These are phyloP conservation scores for Lenzites betulinus DNA, from an alignment of 768 basidiomycete genomes.

Conservation along the genomic window DNA sequence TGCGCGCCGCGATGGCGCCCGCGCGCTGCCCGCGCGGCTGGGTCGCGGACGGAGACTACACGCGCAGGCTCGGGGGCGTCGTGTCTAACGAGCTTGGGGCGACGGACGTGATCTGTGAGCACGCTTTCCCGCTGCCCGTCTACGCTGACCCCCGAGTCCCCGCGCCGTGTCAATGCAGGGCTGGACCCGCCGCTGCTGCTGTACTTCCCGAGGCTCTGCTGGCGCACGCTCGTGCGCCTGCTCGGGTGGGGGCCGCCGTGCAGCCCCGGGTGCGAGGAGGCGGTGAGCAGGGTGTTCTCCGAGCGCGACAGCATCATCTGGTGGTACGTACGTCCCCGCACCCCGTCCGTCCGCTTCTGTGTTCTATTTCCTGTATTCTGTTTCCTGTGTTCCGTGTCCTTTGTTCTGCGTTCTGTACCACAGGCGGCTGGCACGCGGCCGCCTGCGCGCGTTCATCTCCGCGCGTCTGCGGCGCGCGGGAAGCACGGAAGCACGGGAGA, in stretches of 20 bases:
- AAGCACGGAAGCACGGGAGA: background rate
- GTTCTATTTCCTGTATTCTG: no score
- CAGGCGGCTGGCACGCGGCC: no score
- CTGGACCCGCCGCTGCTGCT: constrained; percentile 62
- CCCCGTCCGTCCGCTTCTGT: background rate
- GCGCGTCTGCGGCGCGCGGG: background rate
- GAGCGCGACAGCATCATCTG: constrained; percentile 35
- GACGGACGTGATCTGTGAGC: constrained; percentile 30
- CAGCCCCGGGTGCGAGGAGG: constrained; percentile 35
- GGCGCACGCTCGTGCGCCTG: constrained; percentile 51
- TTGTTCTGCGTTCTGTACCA: no score
- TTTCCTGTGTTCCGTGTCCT: no score
- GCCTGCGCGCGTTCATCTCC: constrained; percentile 1
- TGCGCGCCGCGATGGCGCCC: constrained; percentile 15
- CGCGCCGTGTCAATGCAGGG: constrained; percentile 46
- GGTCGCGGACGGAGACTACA: constrained; percentile 29
- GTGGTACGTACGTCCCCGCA: constrained; percentile 25
- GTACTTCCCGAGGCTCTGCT: constrained; percentile 61
- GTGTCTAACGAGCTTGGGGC: constrained; percentile 17
- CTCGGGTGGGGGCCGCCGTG: constrained; percentile 28
- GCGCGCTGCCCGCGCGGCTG: constrained; percentile 20
- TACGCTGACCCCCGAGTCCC: no score
- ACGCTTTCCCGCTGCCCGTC: constrained; percentile 43
- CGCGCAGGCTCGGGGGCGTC: constrained; percentile 29
- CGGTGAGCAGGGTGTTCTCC: constrained; percentile 26